Conservation (phyloP, 352 stramenopile genomes). For the Phytopythium oedochilum region DNA sequence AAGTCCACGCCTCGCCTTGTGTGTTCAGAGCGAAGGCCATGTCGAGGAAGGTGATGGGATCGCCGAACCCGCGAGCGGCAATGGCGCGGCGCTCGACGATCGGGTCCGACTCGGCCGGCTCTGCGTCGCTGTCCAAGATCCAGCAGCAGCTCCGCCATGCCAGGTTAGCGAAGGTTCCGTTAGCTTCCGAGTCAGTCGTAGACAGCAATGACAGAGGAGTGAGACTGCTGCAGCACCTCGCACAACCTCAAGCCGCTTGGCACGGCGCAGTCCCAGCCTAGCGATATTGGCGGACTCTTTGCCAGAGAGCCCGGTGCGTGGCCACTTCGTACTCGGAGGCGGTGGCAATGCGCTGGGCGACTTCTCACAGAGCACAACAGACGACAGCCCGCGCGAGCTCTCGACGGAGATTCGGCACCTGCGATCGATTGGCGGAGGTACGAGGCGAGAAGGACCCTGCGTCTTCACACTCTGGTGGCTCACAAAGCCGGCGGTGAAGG, state of each 20-base stretch:
- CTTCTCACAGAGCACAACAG: neutral
- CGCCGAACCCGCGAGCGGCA: neutral
- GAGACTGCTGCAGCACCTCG: neutral
- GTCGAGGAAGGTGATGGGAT: neutral
- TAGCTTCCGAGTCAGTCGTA: too few species aligned
- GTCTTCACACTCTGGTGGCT: too few species aligned
- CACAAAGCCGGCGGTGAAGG: too few species aligned
- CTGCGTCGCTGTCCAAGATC: constrained; percentile 7
- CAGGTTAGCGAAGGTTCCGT: constrained; percentile 12
- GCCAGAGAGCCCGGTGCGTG: neutral
- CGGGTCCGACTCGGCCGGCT: neutral
- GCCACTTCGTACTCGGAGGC: neutral
- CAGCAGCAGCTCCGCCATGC: constrained; percentile 21
- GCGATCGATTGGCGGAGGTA: neutral
- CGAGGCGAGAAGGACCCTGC: neutral
- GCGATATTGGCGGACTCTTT: neutral
- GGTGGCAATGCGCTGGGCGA: neutral
- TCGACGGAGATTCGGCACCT: neutral
- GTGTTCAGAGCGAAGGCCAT: neutral
- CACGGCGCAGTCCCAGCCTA: neutral
- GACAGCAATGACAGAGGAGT: too few species aligned
- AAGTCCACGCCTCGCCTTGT: neutral
- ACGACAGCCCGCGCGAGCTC: neutral
- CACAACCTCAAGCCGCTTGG: neutral
- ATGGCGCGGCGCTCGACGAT: constrained; percentile 2